Evolutionary conservation across 805 yeast genomes (phyloP), one percentile per base, ranked within the genome.

Genomic region (Lipomyces sp.): DNA sequence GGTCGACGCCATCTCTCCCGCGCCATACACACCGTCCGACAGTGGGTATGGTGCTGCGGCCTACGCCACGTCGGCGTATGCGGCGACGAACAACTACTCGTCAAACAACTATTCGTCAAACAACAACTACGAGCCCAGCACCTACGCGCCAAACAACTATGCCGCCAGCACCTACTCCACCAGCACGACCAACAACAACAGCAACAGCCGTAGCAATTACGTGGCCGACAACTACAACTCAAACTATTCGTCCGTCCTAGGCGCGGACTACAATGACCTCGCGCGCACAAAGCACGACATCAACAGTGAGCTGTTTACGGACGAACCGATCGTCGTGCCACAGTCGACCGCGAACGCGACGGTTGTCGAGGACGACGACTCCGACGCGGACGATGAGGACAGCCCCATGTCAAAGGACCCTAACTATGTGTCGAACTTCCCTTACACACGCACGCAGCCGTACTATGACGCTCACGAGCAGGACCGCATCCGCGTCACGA

Each of bases 401-500:
- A 38, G 43, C 18, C 41, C 43, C 10, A 28, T 35, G n/a, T n/a
- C n/a, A n/a, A 26, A 36, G 18, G 42, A 55, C 29, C 44, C 51
- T 4, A 31, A 29, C 18, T 39, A 43, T 16, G 51, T 55, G 4
- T 51, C 59, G 3, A 41, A 39, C 19, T 52, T 51, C 35, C 59
- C 59, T 4, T 55, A 55, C 42, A 52, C 56, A 2, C 53, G 59
- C 23, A 49, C 58, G 11, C 55, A 50, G 44, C 59, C 59, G 2
- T 55, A 55, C 53, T 55, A 55, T 49, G 55, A 58, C 29, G 59
- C 60, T 28, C 58, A 53, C 19, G 57, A 45, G 26, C 59, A 62
- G 21, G 77, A 76, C 55, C 63, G 74, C 7, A 74, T 90, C 14
- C 68, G 69, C 36, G 84, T 91, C 33, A 77, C 81, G 41, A 90